Base-by-base conservation (phyloP, 164 flowering plant genomes). In the Chimonanthus praecox region DNA sequence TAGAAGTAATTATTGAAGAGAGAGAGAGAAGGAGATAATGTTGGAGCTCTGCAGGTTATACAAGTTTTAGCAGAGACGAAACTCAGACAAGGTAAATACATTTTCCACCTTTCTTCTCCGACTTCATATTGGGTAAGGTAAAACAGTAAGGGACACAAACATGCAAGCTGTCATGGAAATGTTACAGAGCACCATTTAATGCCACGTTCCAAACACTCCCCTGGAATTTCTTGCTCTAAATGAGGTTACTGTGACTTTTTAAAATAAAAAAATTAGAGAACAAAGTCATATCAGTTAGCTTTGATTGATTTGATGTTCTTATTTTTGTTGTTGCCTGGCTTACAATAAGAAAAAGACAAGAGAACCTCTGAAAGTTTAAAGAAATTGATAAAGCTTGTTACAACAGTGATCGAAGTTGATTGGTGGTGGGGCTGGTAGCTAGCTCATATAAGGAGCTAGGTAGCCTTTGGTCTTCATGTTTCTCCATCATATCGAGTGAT, bases 401-500 rank as follows among this genome's bases (percentile, higher is more conserved):
- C 64, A 47, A 10, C 21, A 48, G 64, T 72, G 9, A 65, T 47
- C 51, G 20, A 11, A 73, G 16, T 47, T 72, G 67, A 58, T 74
- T 16, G 43, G 49, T 18, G 67, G 71, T 50, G 67, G 67, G 71
- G 58, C 46, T 20, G 20, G 68, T 3, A 50, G 69, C 69, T 72
- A 64, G 16, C 62, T 49, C 58, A 64, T 72, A 18, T 49, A 48
- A 72, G 67, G 47, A 70, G 44, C 47, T 45, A 5, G 21, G 66
- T 13, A 9, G 9, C 68, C 63, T 11, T 15, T 43, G 18, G 18
- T 64, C 33, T 46, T 9, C 61, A 54, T 45, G 45, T 45, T 48
- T n/a, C n/a, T 46, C 43, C 15, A 13, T 13, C 60, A 54, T 54
- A 54, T 54, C 15, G 60, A 54, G 60, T 54, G 15, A 54, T 54